phyloP scores from a whole-genome alignment of 768 basidiomycete genomes.

The Lactifluus echinatus region DNA sequence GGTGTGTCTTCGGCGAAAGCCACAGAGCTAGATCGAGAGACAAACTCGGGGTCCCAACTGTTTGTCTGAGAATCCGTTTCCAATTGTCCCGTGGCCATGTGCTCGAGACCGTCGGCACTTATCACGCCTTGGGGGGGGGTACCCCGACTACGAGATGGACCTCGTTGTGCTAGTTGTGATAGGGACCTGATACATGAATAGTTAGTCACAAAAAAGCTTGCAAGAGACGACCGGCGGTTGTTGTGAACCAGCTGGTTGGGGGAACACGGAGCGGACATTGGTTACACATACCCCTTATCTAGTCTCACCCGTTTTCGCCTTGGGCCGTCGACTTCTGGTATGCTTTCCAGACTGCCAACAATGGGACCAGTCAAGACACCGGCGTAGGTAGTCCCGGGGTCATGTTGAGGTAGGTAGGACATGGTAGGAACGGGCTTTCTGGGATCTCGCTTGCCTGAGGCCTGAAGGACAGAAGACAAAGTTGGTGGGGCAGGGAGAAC shows the following conservation, averaged over 20 bases:
- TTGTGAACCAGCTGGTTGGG: conserved; percentile 1
- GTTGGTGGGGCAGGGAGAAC: conserved; percentile 85
- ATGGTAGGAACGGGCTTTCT: conserved; percentile 60
- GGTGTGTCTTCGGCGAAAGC: conserved; percentile 23
- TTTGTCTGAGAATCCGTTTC: conserved; percentile 43
- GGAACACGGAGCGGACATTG: neutral
- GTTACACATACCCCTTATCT: conserved; percentile 58
- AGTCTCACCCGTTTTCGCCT: conserved; percentile 65
- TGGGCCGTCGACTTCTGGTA: conserved; percentile 54
- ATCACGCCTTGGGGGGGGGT: conserved; percentile 35
- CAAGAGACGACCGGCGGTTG: neutral
- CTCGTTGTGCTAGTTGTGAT: conserved; percentile 64
- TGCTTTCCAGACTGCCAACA: conserved; percentile 27
- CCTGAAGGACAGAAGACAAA: conserved; percentile 59
- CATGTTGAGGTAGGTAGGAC: conserved; percentile 76
- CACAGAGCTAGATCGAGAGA: conserved; percentile 54
- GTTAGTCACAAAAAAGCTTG: conserved; percentile 3
- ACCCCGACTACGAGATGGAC: conserved; percentile 58
- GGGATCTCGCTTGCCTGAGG: conserved; percentile 62
- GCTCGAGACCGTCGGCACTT: conserved; percentile 32
- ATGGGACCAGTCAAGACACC: conserved; percentile 62
- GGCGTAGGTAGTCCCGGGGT: conserved; percentile 85
- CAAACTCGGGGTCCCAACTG: conserved; percentile 50
- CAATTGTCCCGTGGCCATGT: conserved; percentile 36
- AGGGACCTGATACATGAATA: conserved; percentile 35